phyloP scores from a whole-genome alignment of 768 basidiomycete genomes.

The Pleurotus djamor region DNA sequence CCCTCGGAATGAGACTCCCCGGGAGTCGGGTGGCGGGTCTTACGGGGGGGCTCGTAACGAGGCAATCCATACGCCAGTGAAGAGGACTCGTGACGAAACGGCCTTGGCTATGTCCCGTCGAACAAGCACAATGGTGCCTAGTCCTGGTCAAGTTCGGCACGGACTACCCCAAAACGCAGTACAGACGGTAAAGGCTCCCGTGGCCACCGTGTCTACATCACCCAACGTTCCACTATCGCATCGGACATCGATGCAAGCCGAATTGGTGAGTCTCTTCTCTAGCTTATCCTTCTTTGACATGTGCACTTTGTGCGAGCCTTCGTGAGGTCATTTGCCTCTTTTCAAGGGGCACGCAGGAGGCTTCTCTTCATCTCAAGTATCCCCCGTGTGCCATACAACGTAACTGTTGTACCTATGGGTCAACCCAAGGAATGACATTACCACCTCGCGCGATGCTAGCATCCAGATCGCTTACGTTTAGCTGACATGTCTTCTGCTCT shows the following conservation, averaged over 20 bases:
- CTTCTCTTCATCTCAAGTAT: neutral
- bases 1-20: neutral
- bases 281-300: neutral
- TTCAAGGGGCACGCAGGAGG: neutral
- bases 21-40: neutral
- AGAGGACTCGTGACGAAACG: neutral
- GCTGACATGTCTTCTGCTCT: neutral
- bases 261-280: neutral
- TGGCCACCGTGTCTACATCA: conserved; percentile 1
- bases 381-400: neutral
- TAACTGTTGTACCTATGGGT: neutral
- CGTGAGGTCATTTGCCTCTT: neutral
- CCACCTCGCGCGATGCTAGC: neutral
- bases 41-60: neutral
- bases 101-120: neutral
- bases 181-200: conserved; percentile 5
- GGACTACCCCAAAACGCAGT: neutral
- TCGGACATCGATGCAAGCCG: conserved; percentile 8
- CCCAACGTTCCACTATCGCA: conserved; percentile 2
- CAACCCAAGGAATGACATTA: neutral
- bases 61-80: neutral
- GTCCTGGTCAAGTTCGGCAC: neutral
- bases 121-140: neutral
- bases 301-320: neutral
- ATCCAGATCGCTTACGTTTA: neutral